Base-by-base conservation (phyloP, 768 basidiomycete species). In the Candolleomyces efflorescens region DNA sequence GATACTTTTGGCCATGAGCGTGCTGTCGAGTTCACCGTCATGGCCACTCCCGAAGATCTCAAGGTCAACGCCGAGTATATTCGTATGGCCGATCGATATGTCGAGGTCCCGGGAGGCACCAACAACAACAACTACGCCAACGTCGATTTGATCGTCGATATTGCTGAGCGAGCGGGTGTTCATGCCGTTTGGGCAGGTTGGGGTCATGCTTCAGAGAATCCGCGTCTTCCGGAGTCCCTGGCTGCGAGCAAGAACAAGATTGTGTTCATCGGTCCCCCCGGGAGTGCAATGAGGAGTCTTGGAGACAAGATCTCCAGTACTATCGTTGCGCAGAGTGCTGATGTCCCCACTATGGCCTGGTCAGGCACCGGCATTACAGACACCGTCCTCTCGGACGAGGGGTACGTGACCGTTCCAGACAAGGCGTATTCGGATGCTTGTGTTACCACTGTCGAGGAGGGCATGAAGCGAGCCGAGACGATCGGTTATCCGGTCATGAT, bases 91-190 rank as follows among this genome's bases (percentile, higher is more conserved):
- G 97, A 99, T 71, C 89, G 94, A 65, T 98, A 97, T 69, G 90
- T 99, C 68, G 97, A 99, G 73, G 97, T 99, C 9, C 95, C 97
- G 18, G 97, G 97, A 59, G 97, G 97, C 60, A 85, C 90, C 18
- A 99, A 99, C 72, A 99, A 98, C 81, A 94, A 98, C 82, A 98
- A 99, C 73, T 98, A 98, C 68, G 97, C 97, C 64, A 99, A 99
- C 71, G 97, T 99, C 65, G 97, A 99, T 68, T 87, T 97, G 67
- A 98, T 99, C 67, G 92, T 98, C 58, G 97, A 99, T 69, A 86
- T 99, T 57, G 97, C 97, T 44, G 95, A 99, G 74, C 88, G 97
- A 63, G 83, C 94, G 20, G 97, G 94, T 32, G 97, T 98, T 1
- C 97, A 99, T 68, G 97, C 97, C 45, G 97, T 99, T 23, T 99